Evolutionary conservation across 2,329 filamentous ascomycete species (phyloP).

Genomic region (Alternaria triticimaculans): DNA sequence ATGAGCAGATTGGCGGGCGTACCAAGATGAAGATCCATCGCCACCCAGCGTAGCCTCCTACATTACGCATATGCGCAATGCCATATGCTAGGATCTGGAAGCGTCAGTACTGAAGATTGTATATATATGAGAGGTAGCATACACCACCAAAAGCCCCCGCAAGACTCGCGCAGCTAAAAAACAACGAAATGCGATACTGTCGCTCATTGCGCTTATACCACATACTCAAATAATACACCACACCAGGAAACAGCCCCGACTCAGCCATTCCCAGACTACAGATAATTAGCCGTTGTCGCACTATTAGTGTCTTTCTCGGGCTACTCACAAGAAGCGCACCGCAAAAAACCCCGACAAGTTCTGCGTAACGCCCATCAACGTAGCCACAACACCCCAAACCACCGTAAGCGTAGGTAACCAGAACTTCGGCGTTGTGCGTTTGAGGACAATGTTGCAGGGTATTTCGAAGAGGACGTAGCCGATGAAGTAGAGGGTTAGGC

Average conservation of each 20-base stretch:
- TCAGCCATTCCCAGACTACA: slow-evolving; percentile 45
- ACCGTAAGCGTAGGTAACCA: slow-evolving; percentile 58
- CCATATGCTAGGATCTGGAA: slow-evolving; percentile 51
- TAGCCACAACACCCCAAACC: slow-evolving; percentile 58
- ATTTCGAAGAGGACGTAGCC: slow-evolving; percentile 60
- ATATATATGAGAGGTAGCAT: neutral
- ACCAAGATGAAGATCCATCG: slow-evolving; percentile 52
- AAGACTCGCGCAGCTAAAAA: slow-evolving; percentile 64
- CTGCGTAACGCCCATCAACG: slow-evolving; percentile 58
- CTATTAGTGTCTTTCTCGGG: neutral
- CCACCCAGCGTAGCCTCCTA: slow-evolving; percentile 54
- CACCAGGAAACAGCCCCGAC: slow-evolving; percentile 48
- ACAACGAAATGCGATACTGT: slow-evolving; percentile 65
- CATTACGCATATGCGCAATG: slow-evolving; percentile 67
- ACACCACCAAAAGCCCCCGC: slow-evolving; percentile 68
- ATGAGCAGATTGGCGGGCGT: neutral
- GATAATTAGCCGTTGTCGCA: neutral
- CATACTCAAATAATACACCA: slow-evolving; percentile 65
- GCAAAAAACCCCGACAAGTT: slow-evolving; percentile 56
- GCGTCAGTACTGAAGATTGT: neutral
- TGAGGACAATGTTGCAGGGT: slow-evolving; percentile 66
- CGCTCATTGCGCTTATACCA: slow-evolving; percentile 68
- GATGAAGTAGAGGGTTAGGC: slow-evolving; percentile 70
- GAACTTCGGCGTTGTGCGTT: slow-evolving; percentile 62
- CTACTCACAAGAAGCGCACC: slow-evolving; percentile 55